Conservation (phyloP, 805 yeast species). For the Cyberlindnera sargentensis region DNA sequence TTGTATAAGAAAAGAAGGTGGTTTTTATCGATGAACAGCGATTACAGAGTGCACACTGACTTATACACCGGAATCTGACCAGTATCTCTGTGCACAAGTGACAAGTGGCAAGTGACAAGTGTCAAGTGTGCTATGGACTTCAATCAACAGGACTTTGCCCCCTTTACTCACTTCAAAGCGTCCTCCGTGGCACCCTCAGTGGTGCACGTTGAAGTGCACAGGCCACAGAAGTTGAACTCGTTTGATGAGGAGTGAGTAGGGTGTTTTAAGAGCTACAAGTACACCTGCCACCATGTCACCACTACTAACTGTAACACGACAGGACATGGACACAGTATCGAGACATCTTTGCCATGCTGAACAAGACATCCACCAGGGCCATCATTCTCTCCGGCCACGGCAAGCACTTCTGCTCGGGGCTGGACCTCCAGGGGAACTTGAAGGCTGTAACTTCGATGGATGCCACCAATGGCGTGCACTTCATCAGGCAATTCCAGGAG, state of each 20-base stretch:
- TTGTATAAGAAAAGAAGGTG: not conserved
- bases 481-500: constrained; percentile 52
- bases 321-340: constrained; percentile 51
- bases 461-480: constrained; percentile 25
- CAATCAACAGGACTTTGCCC: not conserved
- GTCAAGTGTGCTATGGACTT: not conserved
- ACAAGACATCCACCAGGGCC: constrained; percentile 37
- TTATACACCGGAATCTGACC: too few relatives aligned
- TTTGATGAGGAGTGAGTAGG: constrained; percentile 31
- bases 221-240: constrained; percentile 55
- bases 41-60: too few relatives aligned
- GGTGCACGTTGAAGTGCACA: constrained; percentile 52
- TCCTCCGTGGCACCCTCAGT: constrained; percentile 25
- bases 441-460: constrained; percentile 14
- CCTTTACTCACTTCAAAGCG: constrained; percentile 17
- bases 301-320: not conserved
- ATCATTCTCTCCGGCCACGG: constrained; percentile 54
- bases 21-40: not conserved
- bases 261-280: not conserved
- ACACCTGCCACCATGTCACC: not conserved
- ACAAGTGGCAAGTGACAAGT: too few relatives aligned
- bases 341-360: constrained; percentile 36
- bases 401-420: constrained; percentile 55
- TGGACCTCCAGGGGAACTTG: constrained; percentile 39
- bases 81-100: too few relatives aligned